These are phyloP conservation scores for Hypoxylon subgilvum DNA, from an alignment of 495 filamentous ascomycete genomes.

Conservation along the genomic window DNA sequence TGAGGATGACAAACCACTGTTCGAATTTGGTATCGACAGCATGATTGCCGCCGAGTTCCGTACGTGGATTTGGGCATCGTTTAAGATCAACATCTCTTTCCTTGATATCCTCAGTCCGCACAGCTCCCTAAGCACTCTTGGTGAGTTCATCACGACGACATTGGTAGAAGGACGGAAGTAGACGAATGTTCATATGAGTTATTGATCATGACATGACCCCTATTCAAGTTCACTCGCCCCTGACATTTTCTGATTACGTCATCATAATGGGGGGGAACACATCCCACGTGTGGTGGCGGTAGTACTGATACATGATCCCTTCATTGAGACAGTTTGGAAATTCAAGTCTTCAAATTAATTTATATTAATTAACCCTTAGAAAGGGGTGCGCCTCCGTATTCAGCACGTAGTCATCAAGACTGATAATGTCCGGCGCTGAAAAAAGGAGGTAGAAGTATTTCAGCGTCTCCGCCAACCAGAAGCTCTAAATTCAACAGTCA, in stretches of 20 bases:
- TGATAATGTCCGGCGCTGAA: conserved; percentile 68
- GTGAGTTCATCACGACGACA: too few relatives aligned
- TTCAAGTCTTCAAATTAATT: too few relatives aligned
- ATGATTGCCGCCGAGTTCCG: conserved; percentile 53
- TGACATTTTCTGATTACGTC: too few relatives aligned
- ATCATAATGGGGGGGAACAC: too few relatives aligned
- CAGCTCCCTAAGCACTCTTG: too few relatives aligned
- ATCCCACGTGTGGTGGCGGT: too few relatives aligned
- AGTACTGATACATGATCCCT: too few relatives aligned
- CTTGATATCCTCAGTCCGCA: conserved; percentile 4
- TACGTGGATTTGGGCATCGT: conserved; percentile 39
- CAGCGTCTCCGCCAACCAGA: conserved; percentile 76
- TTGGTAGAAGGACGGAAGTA: too few relatives aligned
- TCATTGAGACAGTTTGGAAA: too few relatives aligned
- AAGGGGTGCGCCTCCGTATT: conserved; percentile 61
- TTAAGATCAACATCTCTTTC: conserved; percentile 47
- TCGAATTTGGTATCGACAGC: conserved; percentile 48
- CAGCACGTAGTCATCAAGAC: conserved; percentile 80
- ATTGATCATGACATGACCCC: too few relatives aligned
- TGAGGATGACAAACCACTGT: conserved; percentile 33
- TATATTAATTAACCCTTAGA: conserved; percentile 45
- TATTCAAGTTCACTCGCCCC: too few relatives aligned
- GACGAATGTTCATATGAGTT: too few relatives aligned
- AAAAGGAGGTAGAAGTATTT: conserved; percentile 87
- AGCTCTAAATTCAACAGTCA: conserved; percentile 47